Base-by-base conservation (phyloP, 2,329 filamentous ascomycete genomes). In the Gyromitra esculenta region DNA sequence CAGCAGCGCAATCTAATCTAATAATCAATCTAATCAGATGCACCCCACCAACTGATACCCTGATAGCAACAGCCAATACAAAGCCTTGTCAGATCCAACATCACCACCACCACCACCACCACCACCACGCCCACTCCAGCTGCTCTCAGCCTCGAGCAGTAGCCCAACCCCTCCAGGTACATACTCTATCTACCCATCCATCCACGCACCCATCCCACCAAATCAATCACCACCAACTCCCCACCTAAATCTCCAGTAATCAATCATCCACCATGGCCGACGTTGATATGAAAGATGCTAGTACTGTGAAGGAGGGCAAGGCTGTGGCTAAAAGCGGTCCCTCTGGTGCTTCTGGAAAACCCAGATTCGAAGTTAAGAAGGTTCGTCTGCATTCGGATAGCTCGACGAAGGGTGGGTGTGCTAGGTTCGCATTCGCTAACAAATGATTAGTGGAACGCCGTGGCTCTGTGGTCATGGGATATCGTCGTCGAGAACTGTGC, bases 401-500 rank as follows among this genome's bases (percentile, higher is more conserved):
- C 56, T 52, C 4, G 13, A 37, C 6, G 15, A 8, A 21, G 5
- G 57, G 15, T 5, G 8, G n/a, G 21, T 54, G 21, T 54, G n/a
- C 7, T 9, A 15, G n/a, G 1, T 11, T 54, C 43, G 9, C 43
- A 45, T 31, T 63, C 25, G 15, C 68, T 45, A 69, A 59, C 77
- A 81, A 60, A 77, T 37, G 31, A 79, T 56, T 82, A 97, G 95
- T 99, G 96, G 96, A 98, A 98, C 82, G 96, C 96, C 0, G 96
- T 99, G 66, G 94, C 96, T 52, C 88, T 99, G 1, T 99, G 96
- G 96, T 96, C 96, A 0, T 99, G 96, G 96, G 96, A 99, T 83
- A 99, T 99, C 76, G 94, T 98, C 41, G 96, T 99, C 77, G 96
- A 99, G 85, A 99, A 99, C 88, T 99, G 96, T 84, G 96, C 96